A percentile compares a stretch with the other conserved stretches of the same genome.
phyloP scores from a whole-genome alignment of 192 early-diverging fungal genomes.

The Entrophospora sp. region DNA sequence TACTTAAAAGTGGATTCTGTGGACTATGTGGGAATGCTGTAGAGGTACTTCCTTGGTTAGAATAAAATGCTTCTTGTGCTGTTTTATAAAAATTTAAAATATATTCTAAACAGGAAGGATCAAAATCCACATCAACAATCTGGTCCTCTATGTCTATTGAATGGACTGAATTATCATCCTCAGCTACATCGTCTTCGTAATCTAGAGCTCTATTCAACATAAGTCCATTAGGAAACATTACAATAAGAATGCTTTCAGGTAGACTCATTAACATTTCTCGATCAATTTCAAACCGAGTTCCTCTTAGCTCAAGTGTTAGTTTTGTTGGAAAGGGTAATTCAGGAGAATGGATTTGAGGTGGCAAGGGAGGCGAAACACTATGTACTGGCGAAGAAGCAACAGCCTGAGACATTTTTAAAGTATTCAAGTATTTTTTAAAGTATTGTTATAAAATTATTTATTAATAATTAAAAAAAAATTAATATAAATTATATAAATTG shows the following conservation, averaged over 20 bases:
- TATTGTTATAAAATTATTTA: too few relatives aligned
- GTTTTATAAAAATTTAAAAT: constrained; percentile 39
- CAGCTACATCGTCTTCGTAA: constrained; percentile 29
- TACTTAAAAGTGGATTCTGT: constrained; percentile 41
- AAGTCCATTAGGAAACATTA: constrained; percentile 56
- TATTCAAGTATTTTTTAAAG: too few relatives aligned
- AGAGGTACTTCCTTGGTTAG: constrained; percentile 23
- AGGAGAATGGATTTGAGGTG: not conserved
- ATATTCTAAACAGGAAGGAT: constrained; percentile 43
- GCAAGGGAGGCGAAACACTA: not conserved
- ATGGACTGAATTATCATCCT: constrained; percentile 30
- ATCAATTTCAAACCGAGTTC: constrained; percentile 44
- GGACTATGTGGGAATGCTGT: constrained; percentile 17
- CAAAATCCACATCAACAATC: constrained; percentile 47
- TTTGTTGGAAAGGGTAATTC: constrained; percentile 35
- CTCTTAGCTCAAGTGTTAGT: constrained; percentile 49
- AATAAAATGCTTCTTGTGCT: constrained; percentile 34
- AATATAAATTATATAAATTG: too few relatives aligned
- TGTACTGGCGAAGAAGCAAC: constrained; percentile 6
- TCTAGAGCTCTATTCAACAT: constrained; percentile 28
- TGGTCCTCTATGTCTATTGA: constrained; percentile 37
- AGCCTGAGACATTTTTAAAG: constrained; percentile 21
- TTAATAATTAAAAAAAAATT: too few relatives aligned
- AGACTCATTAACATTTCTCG: constrained; percentile 46
- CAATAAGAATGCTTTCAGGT: constrained; percentile 51